These are phyloP conservation scores for Leishmania martiniquensis DNA, from an alignment of 208 protist genomes.

Conservation along the genomic window DNA sequence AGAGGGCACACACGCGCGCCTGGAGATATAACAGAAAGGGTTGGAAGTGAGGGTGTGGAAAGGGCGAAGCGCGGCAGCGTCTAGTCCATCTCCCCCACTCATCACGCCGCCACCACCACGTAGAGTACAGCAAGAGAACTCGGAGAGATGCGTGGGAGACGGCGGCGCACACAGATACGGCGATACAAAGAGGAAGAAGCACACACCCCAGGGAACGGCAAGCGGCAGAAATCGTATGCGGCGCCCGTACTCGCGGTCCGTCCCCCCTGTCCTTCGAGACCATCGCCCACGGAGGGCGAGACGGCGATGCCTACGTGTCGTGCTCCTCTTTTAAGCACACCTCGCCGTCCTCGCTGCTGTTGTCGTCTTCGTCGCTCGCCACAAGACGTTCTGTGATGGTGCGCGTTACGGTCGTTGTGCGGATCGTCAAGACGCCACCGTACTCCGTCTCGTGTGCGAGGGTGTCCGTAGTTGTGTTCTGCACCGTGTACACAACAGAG, in stretches of 20 bases:
- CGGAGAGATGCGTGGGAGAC: no score
- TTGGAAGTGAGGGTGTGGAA: not conserved
- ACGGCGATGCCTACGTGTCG: not conserved
- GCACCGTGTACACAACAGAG: conserved; percentile 44
- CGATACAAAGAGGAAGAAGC: not conserved
- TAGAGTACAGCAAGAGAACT: no score
- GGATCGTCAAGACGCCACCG: conserved; percentile 64
- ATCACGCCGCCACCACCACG: not conserved
- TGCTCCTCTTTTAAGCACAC: conserved; percentile 5
- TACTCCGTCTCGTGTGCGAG: conserved; percentile 52
- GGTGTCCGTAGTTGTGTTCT: conserved; percentile 52
- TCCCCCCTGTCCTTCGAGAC: not conserved
- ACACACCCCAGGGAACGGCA: no score
- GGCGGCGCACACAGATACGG: not conserved
- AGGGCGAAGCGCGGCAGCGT: not conserved
- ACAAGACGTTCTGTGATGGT: conserved; percentile 71
- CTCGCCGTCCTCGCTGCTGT: conserved; percentile 41
- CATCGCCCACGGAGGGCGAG: not conserved
- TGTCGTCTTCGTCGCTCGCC: conserved; percentile 58
- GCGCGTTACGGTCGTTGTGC: conserved; percentile 65
- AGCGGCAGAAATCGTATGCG: not conserved
- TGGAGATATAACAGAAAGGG: not conserved
- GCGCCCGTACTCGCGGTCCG: not conserved
- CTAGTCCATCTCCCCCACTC: not conserved
- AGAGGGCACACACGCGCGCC: no score